Base-by-base conservation (phyloP, 129 eudicot genomes). In the Centrapalus pauciflorus region DNA sequence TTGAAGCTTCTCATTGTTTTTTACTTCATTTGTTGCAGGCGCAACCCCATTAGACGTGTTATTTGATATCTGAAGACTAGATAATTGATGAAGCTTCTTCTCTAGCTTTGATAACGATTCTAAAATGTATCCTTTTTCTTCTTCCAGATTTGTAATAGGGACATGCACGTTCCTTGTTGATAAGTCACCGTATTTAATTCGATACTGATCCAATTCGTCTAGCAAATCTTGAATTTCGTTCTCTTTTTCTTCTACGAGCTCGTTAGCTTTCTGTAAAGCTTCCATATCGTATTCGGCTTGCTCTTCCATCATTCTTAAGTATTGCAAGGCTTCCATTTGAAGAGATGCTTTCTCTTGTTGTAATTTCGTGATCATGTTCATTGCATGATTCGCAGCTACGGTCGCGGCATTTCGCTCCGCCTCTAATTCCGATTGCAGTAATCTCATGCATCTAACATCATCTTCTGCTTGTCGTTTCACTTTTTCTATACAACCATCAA, bases 221-320 rank as follows among this genome's bases (percentile, higher is more conserved):
- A 87, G 80, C 81, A 91, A 49, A 70, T 91, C 96, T 70, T 87
- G 90, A 51, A 91, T 46, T 66, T 85, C 88, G 25, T 75, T 81
- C 67, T 91, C 98, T 79, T 70, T 91, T 63, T 91, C 98, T 57
- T 88, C 83, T 1, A 91, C 77, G 10, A 85, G 76, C 30, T 85
- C 96, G 30, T 91, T 87, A 55, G 98, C 88, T 74, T 78, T 91
- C 55, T 79, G 84, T 34, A 91, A 75, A 8, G 96, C 98, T 58
- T 91, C 96, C 86, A 85, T 76, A 59, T 91, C 95, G 40, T 87
- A 81, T 79, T 85, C 95, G 0, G 98, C 96, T 73, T 91, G 96
- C 50, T 91, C 98, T 70, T 91, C 98, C 98, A 91, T 91, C 95
- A 91, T 91, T 76, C 98, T 72, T 10, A 91, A 63, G 56, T 85